Conservation (phyloP, 2,329 filamentous ascomycete genomes). For the Phaeosphaeriaceae sp. region DNA sequence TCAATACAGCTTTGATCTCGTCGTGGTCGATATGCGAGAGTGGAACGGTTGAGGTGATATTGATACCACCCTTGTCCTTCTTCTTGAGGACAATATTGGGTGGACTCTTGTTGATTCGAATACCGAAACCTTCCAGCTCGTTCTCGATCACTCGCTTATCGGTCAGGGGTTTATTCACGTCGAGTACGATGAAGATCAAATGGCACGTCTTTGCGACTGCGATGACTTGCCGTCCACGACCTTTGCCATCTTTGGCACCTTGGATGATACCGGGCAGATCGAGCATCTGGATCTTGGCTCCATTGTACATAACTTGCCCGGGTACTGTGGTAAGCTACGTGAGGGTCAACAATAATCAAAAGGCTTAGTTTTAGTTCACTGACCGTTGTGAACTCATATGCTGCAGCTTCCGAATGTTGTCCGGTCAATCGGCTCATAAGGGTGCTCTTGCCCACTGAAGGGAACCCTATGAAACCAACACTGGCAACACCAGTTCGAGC, state of each 20-base stretch:
- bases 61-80: constrained; percentile 98
- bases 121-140: constrained; percentile 96
- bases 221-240: constrained; percentile 97
- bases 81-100: constrained; percentile 99
- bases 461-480: constrained; percentile 97
- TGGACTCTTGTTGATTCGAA: constrained; percentile 94
- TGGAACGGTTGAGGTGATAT: constrained; percentile 92
- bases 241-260: constrained; percentile 96
- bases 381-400: constrained; percentile 94
- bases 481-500: constrained; percentile 96
- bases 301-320: constrained; percentile 94
- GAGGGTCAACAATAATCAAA: constrained; percentile 13
- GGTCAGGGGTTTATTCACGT: constrained; percentile 97
- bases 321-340: constrained; percentile 83
- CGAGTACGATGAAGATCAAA: constrained; percentile 96
- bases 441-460: constrained; percentile 97
- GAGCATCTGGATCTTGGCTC: constrained; percentile 96
- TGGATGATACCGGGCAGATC: constrained; percentile 99
- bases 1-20: constrained; percentile 98
- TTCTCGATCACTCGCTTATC: constrained; percentile 96
- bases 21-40: constrained; percentile 92
- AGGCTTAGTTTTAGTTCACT: not conserved
- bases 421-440: constrained; percentile 94
- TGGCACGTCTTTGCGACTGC: constrained; percentile 98
- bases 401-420: constrained; percentile 95